Percentiles rank a stretch among this genome's conserved stretches.
Conservation (phyloP, 2,329 filamentous ascomycete genomes). For the Monosporascus sp. region DNA sequence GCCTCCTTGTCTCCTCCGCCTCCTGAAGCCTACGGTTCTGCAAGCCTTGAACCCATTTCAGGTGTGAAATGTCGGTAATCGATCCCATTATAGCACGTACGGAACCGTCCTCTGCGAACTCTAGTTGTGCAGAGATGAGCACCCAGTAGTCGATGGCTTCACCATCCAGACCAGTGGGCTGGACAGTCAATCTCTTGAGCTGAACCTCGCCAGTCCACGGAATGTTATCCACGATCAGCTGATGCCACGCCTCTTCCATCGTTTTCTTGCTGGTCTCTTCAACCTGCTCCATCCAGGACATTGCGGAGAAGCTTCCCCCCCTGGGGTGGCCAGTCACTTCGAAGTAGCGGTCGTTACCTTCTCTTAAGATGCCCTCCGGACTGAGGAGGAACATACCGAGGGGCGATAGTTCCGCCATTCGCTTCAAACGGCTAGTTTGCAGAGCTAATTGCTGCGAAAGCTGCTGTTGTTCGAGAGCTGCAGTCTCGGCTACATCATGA, state of each 20-base stretch:
- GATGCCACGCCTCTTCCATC: constrained; percentile 34
- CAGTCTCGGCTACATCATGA: constrained; percentile 29
- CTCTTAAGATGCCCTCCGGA: constrained; percentile 34
- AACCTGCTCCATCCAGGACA: constrained; percentile 38
- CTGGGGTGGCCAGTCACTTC: constrained; percentile 38
- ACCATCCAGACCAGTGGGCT: constrained; percentile 28
- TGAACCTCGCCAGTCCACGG: constrained; percentile 38
- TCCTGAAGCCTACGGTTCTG: constrained; percentile 32
- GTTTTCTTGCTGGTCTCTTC: constrained; percentile 26
- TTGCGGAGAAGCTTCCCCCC: constrained; percentile 31
- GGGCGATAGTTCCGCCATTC: constrained; percentile 33
- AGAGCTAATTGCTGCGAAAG: constrained; percentile 30
- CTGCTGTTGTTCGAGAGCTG: constrained; percentile 28
- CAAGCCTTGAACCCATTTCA: constrained; percentile 37
- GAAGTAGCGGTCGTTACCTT: constrained; percentile 43
- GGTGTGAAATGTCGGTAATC: constrained; percentile 39
- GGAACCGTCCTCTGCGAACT: constrained; percentile 27
- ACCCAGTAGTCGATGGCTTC: constrained; percentile 41
- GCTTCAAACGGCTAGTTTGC: constrained; percentile 30
- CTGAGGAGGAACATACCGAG: constrained; percentile 35
- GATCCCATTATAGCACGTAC: constrained; percentile 35
- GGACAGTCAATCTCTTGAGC: constrained; percentile 29
- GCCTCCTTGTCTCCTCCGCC: constrained; percentile 35
- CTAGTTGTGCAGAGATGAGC: constrained; percentile 31
- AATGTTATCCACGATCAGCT: constrained; percentile 27